phyloP scores from a whole-genome alignment of 1,139 yeast genomes.

The Yamadazyma atmosphaerica region DNA sequence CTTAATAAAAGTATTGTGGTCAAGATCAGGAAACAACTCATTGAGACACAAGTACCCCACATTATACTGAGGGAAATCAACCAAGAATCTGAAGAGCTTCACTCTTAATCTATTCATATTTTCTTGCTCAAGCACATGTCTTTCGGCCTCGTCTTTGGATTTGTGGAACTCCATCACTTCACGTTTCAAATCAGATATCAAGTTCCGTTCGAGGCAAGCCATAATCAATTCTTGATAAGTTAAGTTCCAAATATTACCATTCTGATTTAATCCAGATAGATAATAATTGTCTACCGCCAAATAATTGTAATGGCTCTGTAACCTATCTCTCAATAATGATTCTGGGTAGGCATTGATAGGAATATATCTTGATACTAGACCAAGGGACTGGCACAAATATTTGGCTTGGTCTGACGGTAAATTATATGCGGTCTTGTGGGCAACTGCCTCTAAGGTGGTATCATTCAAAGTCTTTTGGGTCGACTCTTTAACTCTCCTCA shows the following conservation, averaged over 20 bases:
- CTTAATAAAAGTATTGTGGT: slow-evolving; percentile 4
- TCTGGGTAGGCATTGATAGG: slow-evolving; percentile 41
- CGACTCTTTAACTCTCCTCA: slow-evolving; percentile 7
- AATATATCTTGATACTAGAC: slow-evolving; percentile 39
- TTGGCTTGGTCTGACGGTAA: slow-evolving; percentile 37
- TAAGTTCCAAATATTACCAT: slow-evolving; percentile 52
- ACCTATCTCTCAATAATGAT: slow-evolving; percentile 32
- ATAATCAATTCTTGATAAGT: slow-evolving; percentile 42
- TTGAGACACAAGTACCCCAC: slow-evolving; percentile 33
- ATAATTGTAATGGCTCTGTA: slow-evolving; percentile 44
- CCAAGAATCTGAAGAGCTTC: slow-evolving; percentile 29
- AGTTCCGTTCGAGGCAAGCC: slow-evolving; percentile 52
- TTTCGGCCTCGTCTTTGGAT: slow-evolving; percentile 15
- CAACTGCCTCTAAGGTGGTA: slow-evolving; percentile 20
- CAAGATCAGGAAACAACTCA: slow-evolving; percentile 14
- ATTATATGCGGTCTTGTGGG: slow-evolving; percentile 44
- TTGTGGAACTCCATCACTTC: slow-evolving; percentile 17
- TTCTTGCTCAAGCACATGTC: slow-evolving; percentile 12
- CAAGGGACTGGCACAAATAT: slow-evolving; percentile 32
- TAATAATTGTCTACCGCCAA: slow-evolving; percentile 53
- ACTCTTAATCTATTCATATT: slow-evolving; percentile 24
- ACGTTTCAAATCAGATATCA: slow-evolving; percentile 30
- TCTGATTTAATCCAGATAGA: slow-evolving; percentile 37
- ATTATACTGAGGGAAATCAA: slow-evolving; percentile 34
- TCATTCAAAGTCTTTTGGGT: slow-evolving; percentile 10